Evolutionary conservation across 78 protist species (phyloP).

Genomic region (Anaeramoeba flamelloides): DNA sequence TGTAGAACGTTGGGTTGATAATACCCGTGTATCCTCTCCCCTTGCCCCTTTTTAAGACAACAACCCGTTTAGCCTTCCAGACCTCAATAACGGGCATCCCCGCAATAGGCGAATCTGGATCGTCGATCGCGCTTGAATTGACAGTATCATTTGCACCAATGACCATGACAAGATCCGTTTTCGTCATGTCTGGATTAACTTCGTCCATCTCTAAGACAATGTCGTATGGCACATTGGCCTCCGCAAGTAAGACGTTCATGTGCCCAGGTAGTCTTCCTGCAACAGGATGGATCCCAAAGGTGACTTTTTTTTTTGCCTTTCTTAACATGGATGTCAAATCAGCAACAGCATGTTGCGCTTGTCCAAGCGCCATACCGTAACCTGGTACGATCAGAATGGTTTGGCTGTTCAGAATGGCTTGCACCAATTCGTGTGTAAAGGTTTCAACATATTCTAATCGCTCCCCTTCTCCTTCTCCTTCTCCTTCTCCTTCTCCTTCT

Average conservation of each 20-base stretch:
- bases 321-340: constrained; percentile 43
- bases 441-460: too few relatives aligned
- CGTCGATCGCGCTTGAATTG: constrained; percentile 83
- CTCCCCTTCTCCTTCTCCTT: constrained; percentile 19
- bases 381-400: constrained; percentile 85
- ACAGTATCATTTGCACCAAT: constrained; percentile 96
- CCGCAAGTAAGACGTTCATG: constrained; percentile 84
- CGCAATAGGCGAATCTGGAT: constrained; percentile 74
- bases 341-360: constrained; percentile 69
- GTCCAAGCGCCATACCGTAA: constrained; percentile 88
- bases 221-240: constrained; percentile 91
- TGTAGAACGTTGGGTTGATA: constrained; percentile 78
- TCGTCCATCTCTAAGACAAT: constrained; percentile 93
- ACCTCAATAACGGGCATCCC: constrained; percentile 89
- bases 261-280: constrained; percentile 92
- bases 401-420: too few relatives aligned
- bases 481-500: constrained; percentile 12
- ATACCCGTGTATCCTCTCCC: constrained; percentile 90
- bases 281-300: constrained; percentile 84
- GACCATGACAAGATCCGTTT: constrained; percentile 53
- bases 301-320: constrained; percentile 37
- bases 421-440: too few relatives aligned
- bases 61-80: constrained; percentile 58
- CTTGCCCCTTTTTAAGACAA: constrained; percentile 82
- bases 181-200: constrained; percentile 59